These are phyloP conservation scores for Royoungia palumana DNA, from an alignment of 768 basidiomycete genomes.

Conservation along the genomic window DNA sequence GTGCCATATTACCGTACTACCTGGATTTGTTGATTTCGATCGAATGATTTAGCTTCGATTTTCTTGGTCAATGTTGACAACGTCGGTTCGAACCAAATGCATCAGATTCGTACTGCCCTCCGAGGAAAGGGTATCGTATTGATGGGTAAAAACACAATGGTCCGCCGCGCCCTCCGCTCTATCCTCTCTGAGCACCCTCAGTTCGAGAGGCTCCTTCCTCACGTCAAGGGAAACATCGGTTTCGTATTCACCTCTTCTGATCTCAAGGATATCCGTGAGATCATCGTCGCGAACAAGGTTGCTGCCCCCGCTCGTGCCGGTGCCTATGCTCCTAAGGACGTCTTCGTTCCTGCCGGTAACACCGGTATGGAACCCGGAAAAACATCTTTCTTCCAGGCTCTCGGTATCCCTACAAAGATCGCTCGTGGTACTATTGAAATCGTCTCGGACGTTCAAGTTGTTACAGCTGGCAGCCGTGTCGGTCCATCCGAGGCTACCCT, in stretches of 20 bases:
- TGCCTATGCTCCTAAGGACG: slow-evolving; percentile 91
- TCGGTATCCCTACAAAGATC: slow-evolving; percentile 99
- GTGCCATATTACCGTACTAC: slow-evolving; percentile 32
- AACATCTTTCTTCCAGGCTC: slow-evolving; percentile 99
- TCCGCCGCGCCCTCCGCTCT: slow-evolving; percentile 93
- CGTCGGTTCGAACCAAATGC: slow-evolving; percentile 99
- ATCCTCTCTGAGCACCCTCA: slow-evolving; percentile 88
- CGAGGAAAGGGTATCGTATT: slow-evolving; percentile 95
- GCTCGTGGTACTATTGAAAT: slow-evolving; percentile 99
- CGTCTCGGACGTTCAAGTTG: slow-evolving; percentile 94
- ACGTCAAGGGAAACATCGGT: slow-evolving; percentile 96
- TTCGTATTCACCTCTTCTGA: slow-evolving; percentile 95
- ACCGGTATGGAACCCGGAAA: slow-evolving; percentile 99
- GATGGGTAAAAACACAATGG: slow-evolving; percentile 99
- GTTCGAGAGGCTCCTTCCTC: slow-evolving; percentile 94
- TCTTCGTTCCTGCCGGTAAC: slow-evolving; percentile 91
- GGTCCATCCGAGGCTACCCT: slow-evolving; percentile 96
- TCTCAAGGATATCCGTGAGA: slow-evolving; percentile 90
- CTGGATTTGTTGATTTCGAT: not conserved
- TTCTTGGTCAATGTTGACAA: slow-evolving; percentile 99
- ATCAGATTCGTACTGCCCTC: slow-evolving; percentile 93
- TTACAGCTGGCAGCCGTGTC: slow-evolving; percentile 87
- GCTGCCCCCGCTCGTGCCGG: slow-evolving; percentile 98
- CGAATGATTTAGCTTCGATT: slow-evolving; percentile 72
- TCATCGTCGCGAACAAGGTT: slow-evolving; percentile 96